Conservation (phyloP, 139 green algal genomes). For the Micractinium sp. region DNA sequence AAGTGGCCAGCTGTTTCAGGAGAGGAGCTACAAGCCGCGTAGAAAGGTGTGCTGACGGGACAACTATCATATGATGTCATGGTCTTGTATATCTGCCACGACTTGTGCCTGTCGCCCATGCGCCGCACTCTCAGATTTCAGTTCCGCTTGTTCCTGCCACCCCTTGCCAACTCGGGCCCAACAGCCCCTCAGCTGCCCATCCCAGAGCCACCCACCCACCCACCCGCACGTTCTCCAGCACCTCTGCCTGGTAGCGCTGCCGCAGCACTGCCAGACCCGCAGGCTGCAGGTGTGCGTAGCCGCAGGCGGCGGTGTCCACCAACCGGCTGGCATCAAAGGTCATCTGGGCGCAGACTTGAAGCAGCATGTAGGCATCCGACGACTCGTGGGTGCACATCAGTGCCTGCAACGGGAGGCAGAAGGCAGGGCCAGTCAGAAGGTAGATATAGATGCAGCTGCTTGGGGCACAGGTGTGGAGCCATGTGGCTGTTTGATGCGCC, state of each 20-base stretch:
- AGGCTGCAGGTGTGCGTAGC: conserved; percentile 48
- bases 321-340: conserved; percentile 67
- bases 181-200: not conserved
- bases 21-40: too few species aligned
- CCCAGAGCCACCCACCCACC: not conserved
- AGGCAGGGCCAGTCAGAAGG: not conserved
- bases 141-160: too few species aligned
- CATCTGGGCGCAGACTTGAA: conserved; percentile 70
- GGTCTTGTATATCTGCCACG: too few species aligned
- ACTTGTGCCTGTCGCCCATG: too few species aligned
- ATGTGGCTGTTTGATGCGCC: not conserved
- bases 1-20: not conserved
- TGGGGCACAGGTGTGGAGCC: not conserved
- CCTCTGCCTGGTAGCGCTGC: conserved; percentile 42
- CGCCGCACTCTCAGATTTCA: not conserved
- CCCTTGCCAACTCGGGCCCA: not conserved
- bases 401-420: conserved; percentile 45
- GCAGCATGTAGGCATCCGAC: conserved; percentile 60
- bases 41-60: too few species aligned
- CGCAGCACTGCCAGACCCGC: conserved; percentile 47
- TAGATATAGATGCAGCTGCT: not conserved
- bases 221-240: conserved; percentile 31
- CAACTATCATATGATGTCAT: too few species aligned
- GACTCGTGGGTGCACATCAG: conserved; percentile 59
- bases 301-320: conserved; percentile 58